Conservation (phyloP, 2,329 filamentous ascomycete species). For the Meredithiella fracta region DNA sequence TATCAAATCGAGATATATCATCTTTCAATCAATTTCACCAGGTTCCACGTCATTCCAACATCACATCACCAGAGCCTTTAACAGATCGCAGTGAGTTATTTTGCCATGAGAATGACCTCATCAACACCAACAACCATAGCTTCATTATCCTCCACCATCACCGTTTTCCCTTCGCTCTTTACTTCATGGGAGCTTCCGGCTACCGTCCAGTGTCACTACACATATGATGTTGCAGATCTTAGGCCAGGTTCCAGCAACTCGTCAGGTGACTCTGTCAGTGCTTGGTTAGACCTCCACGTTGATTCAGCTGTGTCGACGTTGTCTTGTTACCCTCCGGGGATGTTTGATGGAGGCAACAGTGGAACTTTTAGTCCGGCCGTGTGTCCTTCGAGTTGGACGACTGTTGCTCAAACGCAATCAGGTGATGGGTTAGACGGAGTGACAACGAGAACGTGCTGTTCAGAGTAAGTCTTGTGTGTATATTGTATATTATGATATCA, state of each 20-base stretch:
- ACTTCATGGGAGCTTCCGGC: conserved; percentile 23
- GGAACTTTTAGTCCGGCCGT: conserved; percentile 26
- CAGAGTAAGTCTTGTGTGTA: conserved; percentile 22
- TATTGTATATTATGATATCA: background rate
- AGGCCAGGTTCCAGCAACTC: conserved; percentile 16
- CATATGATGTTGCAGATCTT: conserved; percentile 19
- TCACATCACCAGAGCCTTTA: background rate
- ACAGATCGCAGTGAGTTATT: background rate
- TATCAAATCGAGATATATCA: background rate
- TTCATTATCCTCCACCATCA: background rate
- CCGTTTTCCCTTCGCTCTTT: conserved; percentile 15
- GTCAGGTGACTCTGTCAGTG: conserved; percentile 16
- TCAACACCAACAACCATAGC: background rate
- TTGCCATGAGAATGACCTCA: background rate
- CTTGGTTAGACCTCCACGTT: conserved; percentile 25
- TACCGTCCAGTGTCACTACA: conserved; percentile 23
- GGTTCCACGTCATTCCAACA: background rate
- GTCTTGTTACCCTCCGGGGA: conserved; percentile 26
- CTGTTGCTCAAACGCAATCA: conserved; percentile 21
- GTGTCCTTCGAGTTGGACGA: conserved; percentile 27
- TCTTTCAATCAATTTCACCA: background rate
- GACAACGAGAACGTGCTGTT: conserved; percentile 27
- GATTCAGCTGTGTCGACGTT: conserved; percentile 23
- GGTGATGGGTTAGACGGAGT: conserved; percentile 19
- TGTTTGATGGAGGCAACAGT: conserved; percentile 24